Evolutionary conservation across 257 asterid genomes (phyloP), one percentile per base, ranked within the genome.

Genomic region (Euphrasia confusa): DNA sequence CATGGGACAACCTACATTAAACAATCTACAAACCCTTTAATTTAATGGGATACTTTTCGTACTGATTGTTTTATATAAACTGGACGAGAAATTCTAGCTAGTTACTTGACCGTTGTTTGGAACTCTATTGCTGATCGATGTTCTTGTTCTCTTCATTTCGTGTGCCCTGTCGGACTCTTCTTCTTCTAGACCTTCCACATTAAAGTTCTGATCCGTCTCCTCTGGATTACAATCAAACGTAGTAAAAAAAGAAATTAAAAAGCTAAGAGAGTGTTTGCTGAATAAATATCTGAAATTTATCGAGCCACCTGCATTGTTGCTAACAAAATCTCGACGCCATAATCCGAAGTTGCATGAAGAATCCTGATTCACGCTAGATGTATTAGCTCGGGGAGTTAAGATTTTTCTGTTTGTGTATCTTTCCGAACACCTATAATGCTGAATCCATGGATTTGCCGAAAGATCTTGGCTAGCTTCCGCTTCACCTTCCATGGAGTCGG

Each of bases 171-270:
- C 45, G 0, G 67, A 52, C 9, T 77, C 61, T 58, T 71, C 77
- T 61, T 67, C 83, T 66, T 74, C 75, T 17, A 61, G 50, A 53
- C 63, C 85, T 55, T 79, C 88, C 60, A 81, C 84, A 1, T 30
- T 37, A 18, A 84, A 84, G 75, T 84, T 84, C 71, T 84, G 92
- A 65, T 67, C 92, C 4, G 67, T 73, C 66, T 60, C 75, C 83
- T 84, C 90, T 83, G 84, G 44, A 58, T 42, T 63, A n/a, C n/a
- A n/a, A n/a, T n/a, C n/a, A n/a, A n/a, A n/a, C n/a, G n/a, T n/a
- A n/a, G n/a, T n/a, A n/a, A n/a, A n/a, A n/a, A n/a, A n/a, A n/a
- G n/a, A n/a, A n/a, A n/a, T n/a, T 1, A 7, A 35, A 5, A 35
- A 35, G 11, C 8, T 7, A 35, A 35, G 42, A 35, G 14, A 42